phyloP scores from a whole-genome alignment of 2,329 filamentous ascomycete species.

The Calycina herbarum region DNA sequence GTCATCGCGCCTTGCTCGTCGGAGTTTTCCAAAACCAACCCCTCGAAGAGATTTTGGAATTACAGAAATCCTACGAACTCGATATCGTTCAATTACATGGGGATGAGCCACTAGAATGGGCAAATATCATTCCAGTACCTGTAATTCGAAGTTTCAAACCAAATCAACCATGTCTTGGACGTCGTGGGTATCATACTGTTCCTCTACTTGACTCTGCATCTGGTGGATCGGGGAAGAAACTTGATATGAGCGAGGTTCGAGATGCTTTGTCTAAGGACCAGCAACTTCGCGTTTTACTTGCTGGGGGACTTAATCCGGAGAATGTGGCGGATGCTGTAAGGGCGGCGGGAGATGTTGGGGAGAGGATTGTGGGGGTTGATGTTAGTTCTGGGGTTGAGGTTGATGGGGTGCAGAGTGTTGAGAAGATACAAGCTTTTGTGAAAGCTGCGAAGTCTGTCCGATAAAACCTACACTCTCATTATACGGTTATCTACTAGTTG shows the following conservation, averaged over 20 bases:
- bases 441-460: slow-evolving; percentile 62
- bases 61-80: slow-evolving; percentile 73
- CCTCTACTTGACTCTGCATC: slow-evolving; percentile 85
- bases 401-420: slow-evolving; percentile 74
- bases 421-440: slow-evolving; percentile 80
- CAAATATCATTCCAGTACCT: slow-evolving; percentile 82
- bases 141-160: slow-evolving; percentile 86
- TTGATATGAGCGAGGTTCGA: slow-evolving; percentile 72
- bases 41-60: slow-evolving; percentile 75
- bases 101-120: slow-evolving; percentile 89
- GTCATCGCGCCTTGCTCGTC: slow-evolving; percentile 72
- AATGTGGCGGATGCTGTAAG: slow-evolving; percentile 72
- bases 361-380: slow-evolving; percentile 78
- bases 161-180: slow-evolving; percentile 58
- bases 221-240: slow-evolving; percentile 75
- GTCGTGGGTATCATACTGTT: slow-evolving; percentile 78
- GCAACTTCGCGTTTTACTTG: slow-evolving; percentile 75
- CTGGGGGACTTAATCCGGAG: slow-evolving; percentile 77
- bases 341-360: slow-evolving; percentile 58
- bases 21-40: slow-evolving; percentile 95
- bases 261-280: slow-evolving; percentile 64
- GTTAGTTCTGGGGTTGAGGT: slow-evolving; percentile 93
- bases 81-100: slow-evolving; percentile 95
- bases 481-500: too few relatives aligned
- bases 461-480: slow-evolving; percentile 14